Base-by-base conservation (phyloP, 225 moss, liverwort and hornwort species). In the Marchantia paleacea region DNA sequence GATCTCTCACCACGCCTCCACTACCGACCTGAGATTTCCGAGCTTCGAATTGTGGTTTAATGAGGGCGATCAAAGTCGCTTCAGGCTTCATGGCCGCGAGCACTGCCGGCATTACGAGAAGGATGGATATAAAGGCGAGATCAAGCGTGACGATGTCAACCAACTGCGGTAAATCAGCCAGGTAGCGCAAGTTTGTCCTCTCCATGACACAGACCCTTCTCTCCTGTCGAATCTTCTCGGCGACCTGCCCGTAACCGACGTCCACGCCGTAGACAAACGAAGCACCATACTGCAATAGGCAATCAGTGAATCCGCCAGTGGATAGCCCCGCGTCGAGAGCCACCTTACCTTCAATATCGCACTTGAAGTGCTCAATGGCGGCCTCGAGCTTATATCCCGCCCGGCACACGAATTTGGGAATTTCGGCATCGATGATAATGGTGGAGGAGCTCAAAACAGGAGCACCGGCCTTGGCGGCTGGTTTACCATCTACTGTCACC, bases 161-260 rank as follows among this genome's bases (percentile, higher is more conserved):
- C 79, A 87, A 76, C 82, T 95, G 92, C 72, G 95, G 95, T 64
- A 97, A 89, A 39, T 89, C 89, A n/a, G 87, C 76, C 62, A 97
- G 84, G 75, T 97, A 97, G 26, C 97, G 92, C 79, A 97, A 75
- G 82, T 97, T 97, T 49, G 97, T 97, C 78, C 95, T 93, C 89
- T 97, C 97, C 76, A 97, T 95, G 16, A 97, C 90, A 82, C 85
- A 90, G 49, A 95, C 95, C 75, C 95, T 91, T 77, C 83, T 60
- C 55, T 97, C 93, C 66, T 82, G 83, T 73, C 95, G 97, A 82
- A 97, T 91, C 86, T 91, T 97, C 83, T 97, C 95, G 61, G 97
- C 93, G 83, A 97, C 97, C 94, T 97, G 95, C 76, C 95, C 97
- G 69, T 97, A 97, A 15, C 97, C 95, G 63, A 97, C 97, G 78